A percentile compares a stretch with the other conserved stretches of the same genome.
Evolutionary conservation across 2,329 filamentous ascomycete species (phyloP).

Genomic region (Cyanodermella asteris): DNA sequence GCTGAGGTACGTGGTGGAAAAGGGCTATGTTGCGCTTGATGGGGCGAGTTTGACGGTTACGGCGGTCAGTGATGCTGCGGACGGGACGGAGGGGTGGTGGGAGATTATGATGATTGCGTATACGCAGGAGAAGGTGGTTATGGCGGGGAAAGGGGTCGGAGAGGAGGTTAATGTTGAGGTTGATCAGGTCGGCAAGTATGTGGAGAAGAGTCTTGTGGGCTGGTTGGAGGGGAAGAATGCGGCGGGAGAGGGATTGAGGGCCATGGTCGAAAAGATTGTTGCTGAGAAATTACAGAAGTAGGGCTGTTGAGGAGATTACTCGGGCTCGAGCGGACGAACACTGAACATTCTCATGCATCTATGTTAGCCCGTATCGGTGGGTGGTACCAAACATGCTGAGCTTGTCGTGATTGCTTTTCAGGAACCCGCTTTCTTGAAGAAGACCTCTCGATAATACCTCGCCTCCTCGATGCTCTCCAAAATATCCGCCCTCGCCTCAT

Average conservation of each 20-base stretch:
- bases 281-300: too few relatives aligned
- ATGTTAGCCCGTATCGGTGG: too few relatives aligned
- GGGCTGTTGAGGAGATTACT: slow-evolving; percentile 7
- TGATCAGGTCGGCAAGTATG: slow-evolving; percentile 51
- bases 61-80: slow-evolving; percentile 57
- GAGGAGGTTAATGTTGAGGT: slow-evolving; percentile 84
- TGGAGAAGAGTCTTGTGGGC: slow-evolving; percentile 59
- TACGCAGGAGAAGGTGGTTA: slow-evolving; percentile 78
- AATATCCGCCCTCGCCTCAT: slow-evolving; percentile 76
- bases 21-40: slow-evolving; percentile 86
- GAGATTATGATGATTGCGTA: slow-evolving; percentile 97
- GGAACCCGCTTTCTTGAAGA: slow-evolving; percentile 28
- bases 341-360: too few relatives aligned
- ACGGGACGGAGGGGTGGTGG: slow-evolving; percentile 59
- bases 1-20: slow-evolving; percentile 78
- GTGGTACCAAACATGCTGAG: slow-evolving; percentile 1
- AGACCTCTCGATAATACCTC: slow-evolving; percentile 50
- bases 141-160: slow-evolving; percentile 54
- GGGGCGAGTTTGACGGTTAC: slow-evolving; percentile 89
- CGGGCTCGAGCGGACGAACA: too few relatives aligned
- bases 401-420: too few relatives aligned
- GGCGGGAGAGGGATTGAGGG: slow-evolving; percentile 29
- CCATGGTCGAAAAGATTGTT: slow-evolving; percentile 20
- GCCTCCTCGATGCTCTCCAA: slow-evolving; percentile 90
- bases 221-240: slow-evolving; percentile 41